Base-by-base conservation (phyloP, 1,139 yeast genomes). In the Sugiyamaella sp. region DNA sequence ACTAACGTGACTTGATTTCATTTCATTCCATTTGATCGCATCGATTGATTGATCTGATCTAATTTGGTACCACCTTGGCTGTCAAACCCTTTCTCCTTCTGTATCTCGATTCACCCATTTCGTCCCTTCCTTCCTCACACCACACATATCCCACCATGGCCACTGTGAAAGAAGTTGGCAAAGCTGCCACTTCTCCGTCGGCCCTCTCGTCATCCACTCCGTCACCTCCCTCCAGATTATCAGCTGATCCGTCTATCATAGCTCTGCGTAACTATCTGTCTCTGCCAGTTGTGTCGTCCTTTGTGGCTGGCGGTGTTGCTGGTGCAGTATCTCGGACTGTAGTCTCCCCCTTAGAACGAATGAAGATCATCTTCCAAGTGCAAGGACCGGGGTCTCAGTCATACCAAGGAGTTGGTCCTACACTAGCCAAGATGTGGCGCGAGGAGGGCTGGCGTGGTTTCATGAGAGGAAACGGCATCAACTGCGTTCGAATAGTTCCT, bases 261-360 rank as follows among this genome's bases (percentile, higher is more conserved):
- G 20, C 50, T 2, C 14, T 60, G 40, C 57, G 66, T 21, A 58
- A 61, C 50, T 57, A 62, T 47, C 58, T 69, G 32, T 63, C 67
- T 24, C 61, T 64, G 44, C 75, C 77, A 9, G 66, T 71, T 12
- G 72, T 72, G 12, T 60, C 89, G 1, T 85, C 96, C 5, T 81
- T 93, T 51, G 55, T 84, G 1, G 83, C 86, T 19, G 91, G 91
- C 20, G 90, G 90, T 3, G 73, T 86, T 4, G 98, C 98, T 0
- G 99, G 98, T 4, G 97, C 96, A 0, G 82, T 90, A 1, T 87
- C 96, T 0, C 76, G 99, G 53, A 93, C 99, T 0, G 91, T 86
- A 1, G 97, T 91, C 4, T 88, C 97, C 2, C 99, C 99, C 0
- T 83, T 93, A 70, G 99, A 93, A 69, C 77, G 99, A 61, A 96